Conservation (phyloP, 1,284 basidiomycete species). For the Moesziomyces sp. region DNA sequence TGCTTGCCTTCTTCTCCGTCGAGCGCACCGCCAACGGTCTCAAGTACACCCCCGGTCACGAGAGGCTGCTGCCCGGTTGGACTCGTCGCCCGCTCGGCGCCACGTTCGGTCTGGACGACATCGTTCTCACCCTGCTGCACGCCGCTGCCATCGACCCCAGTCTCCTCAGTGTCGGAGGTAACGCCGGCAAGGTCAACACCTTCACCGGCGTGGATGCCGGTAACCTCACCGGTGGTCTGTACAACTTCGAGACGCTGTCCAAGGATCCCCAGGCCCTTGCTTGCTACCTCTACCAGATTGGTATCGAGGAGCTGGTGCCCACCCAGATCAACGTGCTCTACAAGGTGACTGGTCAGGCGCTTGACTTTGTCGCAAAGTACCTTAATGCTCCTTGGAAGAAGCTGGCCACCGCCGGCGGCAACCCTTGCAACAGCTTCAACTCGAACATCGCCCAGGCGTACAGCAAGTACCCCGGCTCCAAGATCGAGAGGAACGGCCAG, state of each 20-base stretch:
- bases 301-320: constrained; percentile 42
- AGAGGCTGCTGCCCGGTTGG: constrained; percentile 45
- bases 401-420: constrained; percentile 35
- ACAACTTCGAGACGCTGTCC: constrained; percentile 28
- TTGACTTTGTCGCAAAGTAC: constrained; percentile 47
- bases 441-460: constrained; percentile 23
- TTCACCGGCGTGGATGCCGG: constrained; percentile 52
- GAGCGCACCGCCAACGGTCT: constrained; percentile 25
- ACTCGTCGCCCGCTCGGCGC: constrained; percentile 47
- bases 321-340: constrained; percentile 48
- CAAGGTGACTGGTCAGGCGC: constrained; percentile 35
- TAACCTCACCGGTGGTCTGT: constrained; percentile 46
- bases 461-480: constrained; percentile 46
- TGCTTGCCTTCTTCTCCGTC: constrained; percentile 54
- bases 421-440: constrained; percentile 43
- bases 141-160: constrained; percentile 39
- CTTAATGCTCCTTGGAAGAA: constrained; percentile 29
- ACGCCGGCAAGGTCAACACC: constrained; percentile 53
- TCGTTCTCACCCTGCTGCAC: constrained; percentile 46
- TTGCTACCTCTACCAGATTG: constrained; percentile 53
- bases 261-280: constrained; percentile 38
- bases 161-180: constrained; percentile 51
- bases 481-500: constrained; percentile 29
- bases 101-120: constrained; percentile 51
- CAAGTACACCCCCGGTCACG: constrained; percentile 56